Conservation (phyloP, 345 rosid genomes). For the Salix brachista region DNA sequence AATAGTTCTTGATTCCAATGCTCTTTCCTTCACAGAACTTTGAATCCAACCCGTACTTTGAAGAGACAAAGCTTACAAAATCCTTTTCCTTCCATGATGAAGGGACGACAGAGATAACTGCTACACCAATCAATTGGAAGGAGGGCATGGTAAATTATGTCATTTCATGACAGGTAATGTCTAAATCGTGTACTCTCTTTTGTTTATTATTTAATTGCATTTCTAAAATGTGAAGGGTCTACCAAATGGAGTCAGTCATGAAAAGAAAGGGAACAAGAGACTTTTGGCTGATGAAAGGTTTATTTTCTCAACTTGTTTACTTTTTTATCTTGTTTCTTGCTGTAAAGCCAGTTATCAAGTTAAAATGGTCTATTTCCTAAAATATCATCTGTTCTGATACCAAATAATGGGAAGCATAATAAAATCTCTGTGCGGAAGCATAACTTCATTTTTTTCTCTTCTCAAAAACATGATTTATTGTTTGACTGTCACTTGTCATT, state of each 20-base stretch:
- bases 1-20: background rate
- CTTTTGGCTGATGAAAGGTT: constrained; percentile 69
- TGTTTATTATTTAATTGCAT: constrained; percentile 2
- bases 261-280: constrained; percentile 86
- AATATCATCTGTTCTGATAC: background rate
- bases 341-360: background rate
- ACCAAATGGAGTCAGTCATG: constrained; percentile 76
- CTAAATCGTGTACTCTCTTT: background rate
- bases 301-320: constrained; percentile 5
- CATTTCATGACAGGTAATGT: background rate
- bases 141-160: constrained; percentile 63
- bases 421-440: background rate
- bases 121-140: constrained; percentile 86
- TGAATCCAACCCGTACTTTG: constrained; percentile 73
- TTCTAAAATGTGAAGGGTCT: constrained; percentile 51
- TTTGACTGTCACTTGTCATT: background rate
- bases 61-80: constrained; percentile 73
- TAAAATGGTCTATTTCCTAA: background rate
- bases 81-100: constrained; percentile 80
- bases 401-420: background rate
- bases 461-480: background rate
- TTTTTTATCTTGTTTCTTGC: background rate
- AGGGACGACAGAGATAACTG: constrained; percentile 68
- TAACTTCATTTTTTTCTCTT: background rate
- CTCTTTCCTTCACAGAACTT: constrained; percentile 50